Evolutionary conservation across 2,329 filamentous ascomycete species (phyloP).

Genomic region (Penicillium sp.): DNA sequence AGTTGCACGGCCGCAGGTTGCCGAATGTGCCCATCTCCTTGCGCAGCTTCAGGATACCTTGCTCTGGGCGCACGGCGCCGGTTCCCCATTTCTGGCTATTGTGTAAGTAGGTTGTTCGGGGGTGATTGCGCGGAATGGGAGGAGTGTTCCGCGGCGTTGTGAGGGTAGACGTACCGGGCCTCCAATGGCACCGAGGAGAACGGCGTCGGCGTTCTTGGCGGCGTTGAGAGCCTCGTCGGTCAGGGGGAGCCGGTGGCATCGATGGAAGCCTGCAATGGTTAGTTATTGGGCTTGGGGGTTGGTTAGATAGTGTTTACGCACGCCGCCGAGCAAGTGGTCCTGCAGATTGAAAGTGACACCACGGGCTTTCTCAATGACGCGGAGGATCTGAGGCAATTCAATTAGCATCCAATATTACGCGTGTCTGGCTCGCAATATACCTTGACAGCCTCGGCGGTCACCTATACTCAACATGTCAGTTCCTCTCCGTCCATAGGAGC

Average conservation of each 20-base stretch:
- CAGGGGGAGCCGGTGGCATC: slow-evolving; percentile 73
- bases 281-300: neutral
- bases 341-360: slow-evolving; percentile 82
- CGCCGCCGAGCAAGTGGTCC: slow-evolving; percentile 85
- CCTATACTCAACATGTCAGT: slow-evolving; percentile 47
- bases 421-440: slow-evolving; percentile 45
- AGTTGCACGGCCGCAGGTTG: slow-evolving; percentile 94
- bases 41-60: slow-evolving; percentile 84
- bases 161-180: slow-evolving; percentile 61
- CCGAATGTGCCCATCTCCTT: slow-evolving; percentile 93
- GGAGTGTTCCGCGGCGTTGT: neutral
- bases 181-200: slow-evolving; percentile 89
- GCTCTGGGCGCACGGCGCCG: slow-evolving; percentile 80
- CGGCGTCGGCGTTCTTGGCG: slow-evolving; percentile 80
- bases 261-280: slow-evolving; percentile 69
- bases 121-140: neutral
- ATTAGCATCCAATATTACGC: slow-evolving; percentile 4
- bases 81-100: slow-evolving; percentile 80
- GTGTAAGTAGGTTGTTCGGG: slow-evolving; percentile 3
- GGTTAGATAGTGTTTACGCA: slow-evolving; percentile 51
- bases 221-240: slow-evolving; percentile 78
- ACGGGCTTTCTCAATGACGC: slow-evolving; percentile 68
- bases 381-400: slow-evolving; percentile 60
- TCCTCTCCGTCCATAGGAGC: neutral
- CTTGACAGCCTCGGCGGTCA: slow-evolving; percentile 81